These are phyloP conservation scores for Jasminum sambac DNA, from an alignment of 257 asterid genomes.

Conservation along the genomic window DNA sequence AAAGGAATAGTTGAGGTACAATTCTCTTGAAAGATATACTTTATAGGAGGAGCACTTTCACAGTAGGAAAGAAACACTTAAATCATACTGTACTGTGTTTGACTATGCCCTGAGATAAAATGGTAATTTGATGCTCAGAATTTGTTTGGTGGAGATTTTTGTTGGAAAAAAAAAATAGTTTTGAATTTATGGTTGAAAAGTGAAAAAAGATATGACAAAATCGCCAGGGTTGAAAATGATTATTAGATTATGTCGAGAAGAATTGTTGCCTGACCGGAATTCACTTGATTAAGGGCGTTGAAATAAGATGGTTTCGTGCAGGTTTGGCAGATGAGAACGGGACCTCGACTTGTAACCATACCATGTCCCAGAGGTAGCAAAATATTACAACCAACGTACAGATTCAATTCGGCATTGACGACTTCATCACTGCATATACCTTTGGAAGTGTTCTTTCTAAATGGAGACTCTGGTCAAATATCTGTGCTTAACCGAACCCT, in stretches of 20 bases:
- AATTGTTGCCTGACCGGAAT: no score
- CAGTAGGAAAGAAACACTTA: neutral
- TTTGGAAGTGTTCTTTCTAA: constrained; percentile 78
- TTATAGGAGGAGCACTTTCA: neutral
- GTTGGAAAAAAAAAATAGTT: no score
- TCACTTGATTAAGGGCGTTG: no score
- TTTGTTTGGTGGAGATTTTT: no score
- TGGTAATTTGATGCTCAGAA: no score
- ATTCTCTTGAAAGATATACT: constrained; percentile 8
- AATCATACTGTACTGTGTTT: neutral
- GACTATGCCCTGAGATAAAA: neutral
- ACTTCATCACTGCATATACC: constrained; percentile 58
- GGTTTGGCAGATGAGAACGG: constrained; percentile 99
- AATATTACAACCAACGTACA: constrained; percentile 83
- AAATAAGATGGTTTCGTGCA: constrained; percentile 30
- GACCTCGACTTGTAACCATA: constrained; percentile 79
- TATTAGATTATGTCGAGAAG: no score
- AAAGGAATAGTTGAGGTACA: constrained; percentile 95
- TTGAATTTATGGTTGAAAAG: no score
- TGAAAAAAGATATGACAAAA: no score
- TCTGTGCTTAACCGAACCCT: constrained; percentile 68
- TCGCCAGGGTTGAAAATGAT: no score
- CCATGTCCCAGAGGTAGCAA: constrained; percentile 91
- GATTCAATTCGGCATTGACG: constrained; percentile 57
- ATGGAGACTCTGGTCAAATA: constrained; percentile 95